Conservation (phyloP, 768 basidiomycete species). For the Cyclocybe cylindracea region DNA sequence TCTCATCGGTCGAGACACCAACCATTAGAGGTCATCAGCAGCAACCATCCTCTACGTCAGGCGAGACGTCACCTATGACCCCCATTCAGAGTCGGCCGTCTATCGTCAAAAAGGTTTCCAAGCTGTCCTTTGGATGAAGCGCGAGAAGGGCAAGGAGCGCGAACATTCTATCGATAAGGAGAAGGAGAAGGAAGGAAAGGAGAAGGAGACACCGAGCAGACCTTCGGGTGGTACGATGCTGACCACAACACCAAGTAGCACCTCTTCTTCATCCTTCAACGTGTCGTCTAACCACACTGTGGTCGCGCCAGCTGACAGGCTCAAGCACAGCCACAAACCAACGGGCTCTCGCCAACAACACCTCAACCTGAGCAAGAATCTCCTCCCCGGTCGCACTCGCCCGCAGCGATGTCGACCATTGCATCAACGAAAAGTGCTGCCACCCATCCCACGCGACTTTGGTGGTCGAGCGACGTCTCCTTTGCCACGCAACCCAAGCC, state of each 20-base stretch:
- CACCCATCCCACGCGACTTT: conserved; percentile 78
- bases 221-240: conserved; percentile 46
- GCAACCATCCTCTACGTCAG: conserved; percentile 43
- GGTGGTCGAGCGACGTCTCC: conserved; percentile 30
- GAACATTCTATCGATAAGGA: conserved; percentile 46
- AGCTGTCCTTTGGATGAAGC: conserved; percentile 71
- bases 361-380: conserved; percentile 23
- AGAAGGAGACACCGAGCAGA: conserved; percentile 31
- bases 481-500: conserved; percentile 45
- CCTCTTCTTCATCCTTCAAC: conserved; percentile 86
- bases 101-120: conserved; percentile 74
- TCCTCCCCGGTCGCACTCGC: conserved; percentile 39
- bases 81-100: conserved; percentile 44
- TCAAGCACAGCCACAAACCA: conserved; percentile 18
- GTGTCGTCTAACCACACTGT: conserved; percentile 59
- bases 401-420: conserved; percentile 32
- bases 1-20: conserved; percentile 64
- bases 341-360: conserved; percentile 23
- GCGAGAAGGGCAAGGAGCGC: conserved; percentile 53
- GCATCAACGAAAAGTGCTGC: conserved; percentile 63
- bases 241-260: conserved; percentile 67
- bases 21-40: conserved; percentile 32
- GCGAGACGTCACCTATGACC: conserved; percentile 44
- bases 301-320: conserved; percentile 10
- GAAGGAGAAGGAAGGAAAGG: conserved; percentile 38